Evolutionary conservation across 192 early-diverging fungal genomes (phyloP), one percentile per base, ranked within the genome.

Genomic region (Backusella tarrabulga): DNA sequence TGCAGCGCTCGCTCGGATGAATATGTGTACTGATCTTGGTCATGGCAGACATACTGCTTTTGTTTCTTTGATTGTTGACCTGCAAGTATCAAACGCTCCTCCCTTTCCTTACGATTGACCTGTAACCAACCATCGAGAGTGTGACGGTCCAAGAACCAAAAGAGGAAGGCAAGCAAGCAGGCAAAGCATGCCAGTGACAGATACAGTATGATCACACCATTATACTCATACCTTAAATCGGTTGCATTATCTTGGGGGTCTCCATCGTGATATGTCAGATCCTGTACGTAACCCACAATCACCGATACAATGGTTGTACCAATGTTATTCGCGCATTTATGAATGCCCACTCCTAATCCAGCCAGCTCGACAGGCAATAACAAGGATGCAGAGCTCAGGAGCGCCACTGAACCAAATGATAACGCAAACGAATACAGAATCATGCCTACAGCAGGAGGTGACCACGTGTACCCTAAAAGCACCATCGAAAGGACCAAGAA

Each of bases 301-400:
- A 90, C 85, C 9, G 86, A 84, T 7, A 91, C 85, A 23, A 90
- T 88, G 3, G 90, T 90, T 8, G 86, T 85, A 2, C 89, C 90
- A 15, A 88, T 87, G 67, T 90, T 91, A 81, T 85, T 88, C 1
- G 87, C 86, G 34, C 83, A 86, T 77, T 91, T 91, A 85, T 89
- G 88, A 17, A 91, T 79, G 0, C 90, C 88, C 23, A 89, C 63
- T 3, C 85, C 88, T 0, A 86, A 86, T 23, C 90, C 90, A 8
- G 87, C 77, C 19, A 85, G 79, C 68, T 74, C 85, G 40, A 78
- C 79, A 7, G 86, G 89, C 19, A 90, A 50, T 11, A 88, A 77
- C 4, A 91, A 79, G 29, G 89, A 82, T 9, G 87, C 84, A 5
- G 88, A 86, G 2, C 87, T 86, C 67, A 91, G 77, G 26, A 88